phyloP scores from a whole-genome alignment of 1,139 yeast species.

The Protomyces macrosporus region DNA sequence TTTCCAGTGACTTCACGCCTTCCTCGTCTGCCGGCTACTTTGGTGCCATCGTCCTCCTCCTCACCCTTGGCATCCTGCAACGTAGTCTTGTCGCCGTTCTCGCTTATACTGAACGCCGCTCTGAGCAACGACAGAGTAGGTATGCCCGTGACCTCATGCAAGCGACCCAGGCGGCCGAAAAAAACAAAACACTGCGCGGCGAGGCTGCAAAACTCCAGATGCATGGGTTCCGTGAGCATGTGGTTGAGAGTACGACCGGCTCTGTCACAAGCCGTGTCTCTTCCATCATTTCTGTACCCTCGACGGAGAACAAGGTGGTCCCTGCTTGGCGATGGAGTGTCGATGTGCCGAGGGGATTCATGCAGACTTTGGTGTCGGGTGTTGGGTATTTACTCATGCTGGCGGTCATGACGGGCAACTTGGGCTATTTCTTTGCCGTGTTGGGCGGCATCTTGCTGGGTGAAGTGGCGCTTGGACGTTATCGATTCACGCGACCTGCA shows the following conservation, averaged over 20 bases:
- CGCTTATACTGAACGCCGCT: conserved; percentile 24
- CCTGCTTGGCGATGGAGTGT: conserved; percentile 33
- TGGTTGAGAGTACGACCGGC: conserved; percentile 6
- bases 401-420: conserved; percentile 36
- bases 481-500: conserved; percentile 10
- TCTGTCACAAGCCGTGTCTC: neutral
- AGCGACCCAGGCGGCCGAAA: neutral
- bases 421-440: conserved; percentile 35
- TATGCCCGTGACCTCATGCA: conserved; percentile 25
- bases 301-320: conserved; percentile 10
- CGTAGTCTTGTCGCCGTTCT: conserved; percentile 29
- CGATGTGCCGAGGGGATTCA: conserved; percentile 33
- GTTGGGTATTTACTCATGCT: conserved; percentile 35
- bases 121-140: conserved; percentile 28
- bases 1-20: conserved; percentile 33
- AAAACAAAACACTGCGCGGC: neutral
- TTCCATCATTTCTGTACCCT: neutral
- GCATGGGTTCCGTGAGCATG: too few relatives aligned
- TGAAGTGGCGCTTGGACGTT: conserved; percentile 35
- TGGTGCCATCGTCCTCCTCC: conserved; percentile 34
- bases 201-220: conserved; percentile 1
- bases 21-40: conserved; percentile 34
- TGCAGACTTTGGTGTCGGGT: conserved; percentile 32
- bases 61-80: conserved; percentile 33
- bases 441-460: conserved; percentile 35